These are phyloP conservation scores for Debaryomyces singareniensis DNA, from an alignment of 1,139 yeast genomes.

Conservation along the genomic window DNA sequence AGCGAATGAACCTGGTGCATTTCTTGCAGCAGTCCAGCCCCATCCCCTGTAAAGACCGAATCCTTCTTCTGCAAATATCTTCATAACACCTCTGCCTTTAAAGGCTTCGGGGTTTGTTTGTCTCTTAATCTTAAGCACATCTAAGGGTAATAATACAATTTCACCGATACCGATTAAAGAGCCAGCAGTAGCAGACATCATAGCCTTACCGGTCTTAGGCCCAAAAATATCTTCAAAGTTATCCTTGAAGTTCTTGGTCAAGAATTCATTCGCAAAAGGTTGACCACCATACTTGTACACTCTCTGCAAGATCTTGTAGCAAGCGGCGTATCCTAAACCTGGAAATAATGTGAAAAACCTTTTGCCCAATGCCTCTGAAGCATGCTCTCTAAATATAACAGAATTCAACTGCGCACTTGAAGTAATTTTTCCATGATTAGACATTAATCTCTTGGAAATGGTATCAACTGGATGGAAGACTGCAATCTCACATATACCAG, in stretches of 20 bases:
- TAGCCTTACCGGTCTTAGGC: slow-evolving; percentile 91
- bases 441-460: slow-evolving; percentile 95
- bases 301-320: slow-evolving; percentile 92
- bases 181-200: slow-evolving; percentile 96
- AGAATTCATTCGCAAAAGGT: slow-evolving; percentile 93
- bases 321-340: slow-evolving; percentile 97
- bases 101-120: slow-evolving; percentile 98
- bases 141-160: slow-evolving; percentile 89
- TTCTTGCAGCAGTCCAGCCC: slow-evolving; percentile 99
- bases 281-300: slow-evolving; percentile 99
- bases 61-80: slow-evolving; percentile 85
- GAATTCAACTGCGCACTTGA: slow-evolving; percentile 62
- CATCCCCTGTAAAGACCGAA: slow-evolving; percentile 93
- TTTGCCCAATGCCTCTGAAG: slow-evolving; percentile 60
- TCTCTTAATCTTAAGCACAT: slow-evolving; percentile 94
- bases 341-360: slow-evolving; percentile 87
- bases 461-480: slow-evolving; percentile 99
- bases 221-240: slow-evolving; percentile 76
- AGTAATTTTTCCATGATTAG: slow-evolving; percentile 74
- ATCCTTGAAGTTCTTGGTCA: slow-evolving; percentile 66
- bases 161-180: slow-evolving; percentile 97
- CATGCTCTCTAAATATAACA: slow-evolving; percentile 83
- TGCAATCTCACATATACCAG: slow-evolving; percentile 94
- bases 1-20: slow-evolving; percentile 98
- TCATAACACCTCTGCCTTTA: slow-evolving; percentile 92